Conservation (phyloP, 2,329 filamentous ascomycete species). For the Paraconiothyrium brasiliense region DNA sequence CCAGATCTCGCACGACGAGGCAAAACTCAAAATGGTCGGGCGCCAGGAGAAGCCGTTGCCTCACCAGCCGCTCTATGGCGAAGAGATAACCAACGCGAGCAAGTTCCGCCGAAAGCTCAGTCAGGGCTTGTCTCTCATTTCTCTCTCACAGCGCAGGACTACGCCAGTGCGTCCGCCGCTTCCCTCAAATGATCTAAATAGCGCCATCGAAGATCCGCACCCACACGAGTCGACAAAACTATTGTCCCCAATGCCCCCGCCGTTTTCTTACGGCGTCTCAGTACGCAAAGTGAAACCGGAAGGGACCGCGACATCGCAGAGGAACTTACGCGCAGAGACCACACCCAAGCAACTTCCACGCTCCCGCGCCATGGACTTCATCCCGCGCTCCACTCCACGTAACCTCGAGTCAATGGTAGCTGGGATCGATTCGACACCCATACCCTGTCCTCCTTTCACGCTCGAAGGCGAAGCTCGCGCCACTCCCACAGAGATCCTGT, state of each 20-base stretch:
- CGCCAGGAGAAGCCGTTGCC: constrained; percentile 33
- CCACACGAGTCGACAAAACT: constrained; percentile 17
- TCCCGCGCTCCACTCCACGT: constrained; percentile 36
- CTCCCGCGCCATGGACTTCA: constrained; percentile 45
- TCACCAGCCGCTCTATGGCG: constrained; percentile 23
- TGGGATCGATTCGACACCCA: constrained; percentile 16
- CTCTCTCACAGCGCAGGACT: constrained; percentile 42
- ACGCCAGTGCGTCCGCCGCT: constrained; percentile 27
- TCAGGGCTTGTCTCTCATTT: constrained; percentile 44
- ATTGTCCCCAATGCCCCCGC: constrained; percentile 21
- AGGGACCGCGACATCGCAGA: neutral
- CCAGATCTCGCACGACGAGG: constrained; percentile 23
- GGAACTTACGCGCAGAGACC: constrained; percentile 21
- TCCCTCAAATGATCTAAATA: constrained; percentile 21
- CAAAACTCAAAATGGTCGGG: constrained; percentile 35
- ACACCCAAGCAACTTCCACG: constrained; percentile 36
- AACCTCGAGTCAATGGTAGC: constrained; percentile 20
- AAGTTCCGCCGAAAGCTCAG: constrained; percentile 47
- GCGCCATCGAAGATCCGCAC: constrained; percentile 15
- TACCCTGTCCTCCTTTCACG: constrained; percentile 14
- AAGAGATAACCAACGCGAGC: constrained; percentile 27
- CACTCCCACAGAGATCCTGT: constrained; percentile 40
- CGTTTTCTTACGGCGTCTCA: constrained; percentile 13
- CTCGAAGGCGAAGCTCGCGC: constrained; percentile 18
- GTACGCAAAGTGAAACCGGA: constrained; percentile 7